Evolutionary conservation across 371 early-diverging fungal species (phyloP).

Genomic region (Mortierella sp.): DNA sequence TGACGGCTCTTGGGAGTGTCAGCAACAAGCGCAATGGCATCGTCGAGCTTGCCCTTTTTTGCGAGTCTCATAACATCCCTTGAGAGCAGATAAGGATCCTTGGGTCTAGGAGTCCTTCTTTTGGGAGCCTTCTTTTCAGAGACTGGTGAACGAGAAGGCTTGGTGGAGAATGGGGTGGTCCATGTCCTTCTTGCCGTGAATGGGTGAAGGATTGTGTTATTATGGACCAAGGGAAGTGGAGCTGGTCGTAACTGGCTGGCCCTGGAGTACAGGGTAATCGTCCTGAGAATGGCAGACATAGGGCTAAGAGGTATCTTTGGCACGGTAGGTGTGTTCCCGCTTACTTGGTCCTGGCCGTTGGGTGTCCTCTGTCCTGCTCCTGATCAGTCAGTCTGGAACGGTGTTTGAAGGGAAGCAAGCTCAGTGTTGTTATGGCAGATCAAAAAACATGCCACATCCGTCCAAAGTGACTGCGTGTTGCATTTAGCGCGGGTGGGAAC

Average conservation of each 20-base stretch:
- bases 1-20: slow-evolving; percentile 51
- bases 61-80: slow-evolving; percentile 51
- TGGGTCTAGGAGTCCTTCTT: slow-evolving; percentile 43
- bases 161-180: slow-evolving; percentile 4
- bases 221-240: not conserved
- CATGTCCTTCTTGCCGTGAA: slow-evolving; percentile 6
- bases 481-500: not conserved
- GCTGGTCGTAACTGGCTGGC: not conserved
- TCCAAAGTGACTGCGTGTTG: not conserved
- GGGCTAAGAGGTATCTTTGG: not conserved
- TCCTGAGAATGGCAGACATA: not conserved
- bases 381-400: too few species aligned
- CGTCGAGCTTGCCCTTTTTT: slow-evolving; percentile 45
- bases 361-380: too few species aligned
- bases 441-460: too few species aligned
- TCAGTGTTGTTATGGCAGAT: too few species aligned
- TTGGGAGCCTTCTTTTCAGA: slow-evolving; percentile 29
- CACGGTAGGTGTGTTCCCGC: too few species aligned
- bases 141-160: not conserved
- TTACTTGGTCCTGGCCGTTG: too few species aligned
- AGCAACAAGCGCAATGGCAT: slow-evolving; percentile 54
- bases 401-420: too few species aligned
- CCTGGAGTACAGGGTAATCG: not conserved
- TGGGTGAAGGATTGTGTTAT: not conserved
- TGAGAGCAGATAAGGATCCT: slow-evolving; percentile 56